Percentiles rank a stretch among this genome's conserved stretches.
Evolutionary conservation across 768 basidiomycete genomes (phyloP).

Genomic region (Mycena haematopus): DNA sequence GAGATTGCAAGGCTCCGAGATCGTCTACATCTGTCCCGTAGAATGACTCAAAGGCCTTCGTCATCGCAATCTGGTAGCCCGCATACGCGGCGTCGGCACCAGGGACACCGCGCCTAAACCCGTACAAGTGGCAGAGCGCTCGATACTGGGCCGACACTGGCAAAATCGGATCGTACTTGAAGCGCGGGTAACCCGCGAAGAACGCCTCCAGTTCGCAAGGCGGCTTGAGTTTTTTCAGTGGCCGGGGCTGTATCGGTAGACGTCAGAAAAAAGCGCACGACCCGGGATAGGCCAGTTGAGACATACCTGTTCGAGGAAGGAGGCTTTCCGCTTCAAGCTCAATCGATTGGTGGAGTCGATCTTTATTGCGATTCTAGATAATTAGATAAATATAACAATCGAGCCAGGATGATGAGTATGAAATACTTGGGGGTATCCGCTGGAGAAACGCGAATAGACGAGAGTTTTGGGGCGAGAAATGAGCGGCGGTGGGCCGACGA

Average conservation of each 20-base stretch:
- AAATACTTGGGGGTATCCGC: neutral
- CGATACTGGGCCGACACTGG: constrained; percentile 37
- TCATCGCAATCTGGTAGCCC: constrained; percentile 38
- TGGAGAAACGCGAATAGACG: neutral
- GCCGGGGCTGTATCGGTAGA: neutral
- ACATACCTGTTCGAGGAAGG: neutral
- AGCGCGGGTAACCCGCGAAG: constrained; percentile 32
- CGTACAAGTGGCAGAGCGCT: constrained; percentile 30
- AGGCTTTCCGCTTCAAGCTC: constrained; percentile 4
- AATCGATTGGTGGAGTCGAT: too few relatives aligned
- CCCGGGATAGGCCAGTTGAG: neutral
- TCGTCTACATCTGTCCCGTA: constrained; percentile 42
- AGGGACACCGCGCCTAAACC: neutral
- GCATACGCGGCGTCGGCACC: constrained; percentile 21
- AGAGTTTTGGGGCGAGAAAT: neutral
- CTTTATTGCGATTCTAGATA: neutral
- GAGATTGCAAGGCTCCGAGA: constrained; percentile 37
- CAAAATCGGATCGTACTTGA: constrained; percentile 31
- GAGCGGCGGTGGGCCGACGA: too few relatives aligned
- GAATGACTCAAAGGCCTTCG: constrained; percentile 39
- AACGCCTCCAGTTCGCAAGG: constrained; percentile 23
- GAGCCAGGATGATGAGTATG: neutral
- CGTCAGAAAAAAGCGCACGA: neutral
- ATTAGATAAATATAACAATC: neutral
- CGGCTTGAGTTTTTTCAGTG: neutral